Evolutionary conservation across 2,329 filamentous ascomycete species (phyloP).

Genomic region (Aspergillus sp.): DNA sequence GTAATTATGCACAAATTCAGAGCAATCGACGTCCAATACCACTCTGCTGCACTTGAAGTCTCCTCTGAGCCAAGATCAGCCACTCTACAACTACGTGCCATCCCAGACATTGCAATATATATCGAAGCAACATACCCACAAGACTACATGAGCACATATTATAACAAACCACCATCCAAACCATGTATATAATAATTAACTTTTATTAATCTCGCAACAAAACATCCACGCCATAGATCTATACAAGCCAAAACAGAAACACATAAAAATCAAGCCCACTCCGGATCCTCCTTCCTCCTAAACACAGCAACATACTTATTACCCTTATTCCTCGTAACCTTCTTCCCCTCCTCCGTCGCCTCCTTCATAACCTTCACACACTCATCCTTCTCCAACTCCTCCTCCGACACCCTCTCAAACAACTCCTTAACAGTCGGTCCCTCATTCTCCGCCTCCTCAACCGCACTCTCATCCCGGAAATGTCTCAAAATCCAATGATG

Average conservation of each 20-base stretch:
- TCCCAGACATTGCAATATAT: too few relatives aligned
- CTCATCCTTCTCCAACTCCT: conserved; percentile 55
- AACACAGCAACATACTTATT: conserved; percentile 91
- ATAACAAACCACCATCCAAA: too few relatives aligned
- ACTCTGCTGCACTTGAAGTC: too few relatives aligned
- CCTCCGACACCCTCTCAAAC: conserved; percentile 71
- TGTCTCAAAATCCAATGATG: conserved; percentile 92
- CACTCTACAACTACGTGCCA: too few relatives aligned
- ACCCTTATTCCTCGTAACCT: conserved; percentile 87
- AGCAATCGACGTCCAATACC: too few relatives aligned
- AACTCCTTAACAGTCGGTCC: conserved; percentile 69
- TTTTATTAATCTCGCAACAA: not conserved
- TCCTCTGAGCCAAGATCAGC: too few relatives aligned
- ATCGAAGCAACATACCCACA: too few relatives aligned
- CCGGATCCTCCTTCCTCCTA: conserved; percentile 74
- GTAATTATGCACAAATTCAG: too few relatives aligned
- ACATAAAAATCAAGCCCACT: conserved; percentile 55
- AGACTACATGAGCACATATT: too few relatives aligned
- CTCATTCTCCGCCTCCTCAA: conserved; percentile 71
- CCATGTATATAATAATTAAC: not conserved
- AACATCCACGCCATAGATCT: not conserved
- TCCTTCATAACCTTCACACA: conserved; percentile 66
- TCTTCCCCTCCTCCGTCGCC: conserved; percentile 97
- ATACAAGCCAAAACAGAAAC: not conserved
- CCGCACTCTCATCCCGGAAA: conserved; percentile 68